phyloP scores from a whole-genome alignment of 1,284 basidiomycete genomes.

The Irpex rosettiformis region DNA sequence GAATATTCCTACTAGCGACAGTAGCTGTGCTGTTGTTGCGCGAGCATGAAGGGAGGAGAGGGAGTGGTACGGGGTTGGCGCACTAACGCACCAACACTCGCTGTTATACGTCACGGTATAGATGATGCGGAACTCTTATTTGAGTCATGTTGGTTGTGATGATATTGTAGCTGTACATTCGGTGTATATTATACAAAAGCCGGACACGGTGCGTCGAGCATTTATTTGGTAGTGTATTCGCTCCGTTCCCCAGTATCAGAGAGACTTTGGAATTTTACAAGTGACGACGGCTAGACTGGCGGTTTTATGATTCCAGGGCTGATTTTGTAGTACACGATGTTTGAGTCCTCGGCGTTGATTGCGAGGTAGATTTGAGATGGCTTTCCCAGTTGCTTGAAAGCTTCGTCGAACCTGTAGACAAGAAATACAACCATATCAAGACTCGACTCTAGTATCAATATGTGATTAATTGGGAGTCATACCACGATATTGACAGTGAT shows the following conservation, averaged over 20 bases:
- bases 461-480: slow-evolving; percentile 7
- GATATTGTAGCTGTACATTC: neutral
- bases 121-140: neutral
- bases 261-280: neutral
- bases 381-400: slow-evolving; percentile 47
- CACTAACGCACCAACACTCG: slow-evolving; percentile 23
- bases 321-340: slow-evolving; percentile 79
- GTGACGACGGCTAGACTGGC: slow-evolving; percentile 42
- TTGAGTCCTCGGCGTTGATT: slow-evolving; percentile 72
- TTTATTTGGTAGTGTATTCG: too few species aligned
- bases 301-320: slow-evolving; percentile 75
- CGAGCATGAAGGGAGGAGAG: slow-evolving; percentile 29
- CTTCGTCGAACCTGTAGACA: slow-evolving; percentile 46
- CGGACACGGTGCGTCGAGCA: neutral
- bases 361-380: slow-evolving; percentile 61
- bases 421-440: neutral
- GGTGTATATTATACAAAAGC: neutral
- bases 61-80: slow-evolving; percentile 19
- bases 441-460: neutral
- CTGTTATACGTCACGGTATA: neutral
- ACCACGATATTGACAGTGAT: slow-evolving; percentile 52
- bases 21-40: slow-evolving; percentile 61
- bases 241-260: too few species aligned
- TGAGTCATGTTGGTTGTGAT: neutral
- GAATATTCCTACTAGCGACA: slow-evolving; percentile 68